These are phyloP conservation scores for Colletotrichum eremochloae DNA, from an alignment of 2,329 filamentous ascomycete species.

Conservation along the genomic window DNA sequence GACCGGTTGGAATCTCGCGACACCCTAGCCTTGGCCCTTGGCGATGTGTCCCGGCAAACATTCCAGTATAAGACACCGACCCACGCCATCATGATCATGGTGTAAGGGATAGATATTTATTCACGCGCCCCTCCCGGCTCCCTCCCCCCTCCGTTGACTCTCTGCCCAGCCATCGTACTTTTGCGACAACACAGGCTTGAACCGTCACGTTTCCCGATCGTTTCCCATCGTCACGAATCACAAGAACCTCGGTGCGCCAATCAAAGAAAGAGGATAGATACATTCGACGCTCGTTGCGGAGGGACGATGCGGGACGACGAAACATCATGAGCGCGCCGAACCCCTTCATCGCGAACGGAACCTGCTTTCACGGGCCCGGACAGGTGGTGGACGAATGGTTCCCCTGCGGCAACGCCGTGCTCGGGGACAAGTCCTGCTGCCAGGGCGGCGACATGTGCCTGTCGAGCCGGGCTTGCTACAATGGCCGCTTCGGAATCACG, in stretches of 20 bases:
- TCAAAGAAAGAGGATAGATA: not conserved
- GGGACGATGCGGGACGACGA: not conserved
- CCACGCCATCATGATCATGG: slow-evolving; percentile 5
- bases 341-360: slow-evolving; percentile 51
- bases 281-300: not conserved
- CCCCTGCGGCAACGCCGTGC: slow-evolving; percentile 51
- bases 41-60: slow-evolving; percentile 11
- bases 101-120: slow-evolving; percentile 11
- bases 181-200: not conserved
- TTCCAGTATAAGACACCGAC: slow-evolving; percentile 14
- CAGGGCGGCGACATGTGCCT: slow-evolving; percentile 51
- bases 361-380: slow-evolving; percentile 47
- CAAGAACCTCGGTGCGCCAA: not conserved
- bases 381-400: slow-evolving; percentile 45
- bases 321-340: slow-evolving; percentile 42
- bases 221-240: no score
- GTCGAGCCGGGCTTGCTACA: slow-evolving; percentile 47
- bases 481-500: slow-evolving; percentile 47
- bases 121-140: not conserved
- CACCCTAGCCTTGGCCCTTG: slow-evolving; percentile 9
- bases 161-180: slow-evolving; percentile 6
- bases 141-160: not conserved
- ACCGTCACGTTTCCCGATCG: not conserved
- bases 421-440: slow-evolving; percentile 51
- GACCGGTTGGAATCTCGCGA: not conserved